These are phyloP conservation scores for Fusarium pseudocircinatum DNA, from an alignment of 2,329 filamentous ascomycete genomes.

Conservation along the genomic window DNA sequence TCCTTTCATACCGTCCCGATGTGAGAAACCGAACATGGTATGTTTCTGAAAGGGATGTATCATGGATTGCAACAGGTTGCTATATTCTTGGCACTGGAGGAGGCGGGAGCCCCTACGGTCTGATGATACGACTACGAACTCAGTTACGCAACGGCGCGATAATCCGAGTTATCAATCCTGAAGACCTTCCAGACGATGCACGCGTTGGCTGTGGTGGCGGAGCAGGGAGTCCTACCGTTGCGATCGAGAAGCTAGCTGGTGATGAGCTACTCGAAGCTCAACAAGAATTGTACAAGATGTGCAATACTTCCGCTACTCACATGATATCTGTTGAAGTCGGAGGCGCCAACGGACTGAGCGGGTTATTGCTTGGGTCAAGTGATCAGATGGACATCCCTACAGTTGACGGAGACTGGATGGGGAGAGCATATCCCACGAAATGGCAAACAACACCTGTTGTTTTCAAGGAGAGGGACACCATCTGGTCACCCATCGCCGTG, in stretches of 20 bases:
- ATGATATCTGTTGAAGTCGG: slow-evolving; percentile 73
- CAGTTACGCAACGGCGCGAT: slow-evolving; percentile 61
- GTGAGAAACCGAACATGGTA: slow-evolving; percentile 64
- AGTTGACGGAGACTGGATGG: slow-evolving; percentile 68
- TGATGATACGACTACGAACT: slow-evolving; percentile 60
- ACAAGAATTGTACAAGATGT: slow-evolving; percentile 62
- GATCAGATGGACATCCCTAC: slow-evolving; percentile 61
- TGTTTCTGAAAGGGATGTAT: slow-evolving; percentile 65
- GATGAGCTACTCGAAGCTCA: slow-evolving; percentile 65
- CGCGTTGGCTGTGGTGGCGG: slow-evolving; percentile 65
- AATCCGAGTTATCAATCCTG: slow-evolving; percentile 61
- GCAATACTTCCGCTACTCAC: slow-evolving; percentile 59
- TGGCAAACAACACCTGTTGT: slow-evolving; percentile 66
- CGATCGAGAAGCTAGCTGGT: slow-evolving; percentile 67
- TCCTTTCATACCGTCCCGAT: slow-evolving; percentile 58
- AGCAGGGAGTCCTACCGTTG: slow-evolving; percentile 68
- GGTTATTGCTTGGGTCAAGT: slow-evolving; percentile 65
- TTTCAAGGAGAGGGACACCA: slow-evolving; percentile 58
- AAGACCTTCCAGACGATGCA: slow-evolving; percentile 60
- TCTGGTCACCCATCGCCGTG: slow-evolving; percentile 59
- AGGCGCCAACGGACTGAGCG: slow-evolving; percentile 71
- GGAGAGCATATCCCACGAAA: slow-evolving; percentile 63
- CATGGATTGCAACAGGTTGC: slow-evolving; percentile 66
- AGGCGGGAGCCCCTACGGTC: slow-evolving; percentile 64
- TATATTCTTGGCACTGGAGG: slow-evolving; percentile 71